Conservation (phyloP, 768 basidiomycete genomes). For the Russula dissimulans region DNA sequence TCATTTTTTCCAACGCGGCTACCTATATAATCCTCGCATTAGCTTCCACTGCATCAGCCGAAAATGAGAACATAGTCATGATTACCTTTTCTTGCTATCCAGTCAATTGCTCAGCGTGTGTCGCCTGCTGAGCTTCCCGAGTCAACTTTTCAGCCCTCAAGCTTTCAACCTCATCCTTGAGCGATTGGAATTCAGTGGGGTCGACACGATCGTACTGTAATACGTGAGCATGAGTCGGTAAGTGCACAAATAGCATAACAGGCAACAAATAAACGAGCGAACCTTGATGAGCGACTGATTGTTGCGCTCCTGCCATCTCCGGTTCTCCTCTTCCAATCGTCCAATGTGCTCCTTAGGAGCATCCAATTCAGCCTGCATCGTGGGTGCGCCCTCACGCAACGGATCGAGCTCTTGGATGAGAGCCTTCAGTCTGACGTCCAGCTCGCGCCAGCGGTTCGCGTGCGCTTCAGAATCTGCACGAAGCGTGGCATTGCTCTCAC, state of each 20-base stretch:
- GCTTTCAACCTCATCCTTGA: slow-evolving; percentile 62
- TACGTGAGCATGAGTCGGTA: neutral
- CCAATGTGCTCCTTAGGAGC: slow-evolving; percentile 55
- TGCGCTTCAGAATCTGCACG: slow-evolving; percentile 69
- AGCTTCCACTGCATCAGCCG: neutral
- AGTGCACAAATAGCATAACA: neutral
- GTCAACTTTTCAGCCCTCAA: slow-evolving; percentile 26
- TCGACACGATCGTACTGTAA: slow-evolving; percentile 79
- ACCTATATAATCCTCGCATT: slow-evolving; percentile 12
- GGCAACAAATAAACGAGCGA: slow-evolving; percentile 4
- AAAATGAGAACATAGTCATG: neutral
- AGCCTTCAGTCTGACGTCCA: slow-evolving; percentile 53
- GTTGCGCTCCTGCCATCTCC: slow-evolving; percentile 80
- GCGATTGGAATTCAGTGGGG: slow-evolving; percentile 70
- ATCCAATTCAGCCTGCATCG: slow-evolving; percentile 65
- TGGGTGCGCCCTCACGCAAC: slow-evolving; percentile 56
- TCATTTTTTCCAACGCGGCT: slow-evolving; percentile 11
- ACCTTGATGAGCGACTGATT: slow-evolving; percentile 75
- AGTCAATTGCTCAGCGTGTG: neutral
- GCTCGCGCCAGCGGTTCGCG: slow-evolving; percentile 53
- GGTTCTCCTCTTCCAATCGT: slow-evolving; percentile 67
- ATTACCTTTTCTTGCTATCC: slow-evolving; percentile 20
- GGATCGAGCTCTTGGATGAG: slow-evolving; percentile 62
- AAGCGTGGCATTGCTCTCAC: slow-evolving; percentile 82
- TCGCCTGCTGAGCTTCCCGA: slow-evolving; percentile 13